These are phyloP conservation scores for Kingdonia uniflora DNA, from an alignment of 164 flowering plant species.

Conservation along the genomic window DNA sequence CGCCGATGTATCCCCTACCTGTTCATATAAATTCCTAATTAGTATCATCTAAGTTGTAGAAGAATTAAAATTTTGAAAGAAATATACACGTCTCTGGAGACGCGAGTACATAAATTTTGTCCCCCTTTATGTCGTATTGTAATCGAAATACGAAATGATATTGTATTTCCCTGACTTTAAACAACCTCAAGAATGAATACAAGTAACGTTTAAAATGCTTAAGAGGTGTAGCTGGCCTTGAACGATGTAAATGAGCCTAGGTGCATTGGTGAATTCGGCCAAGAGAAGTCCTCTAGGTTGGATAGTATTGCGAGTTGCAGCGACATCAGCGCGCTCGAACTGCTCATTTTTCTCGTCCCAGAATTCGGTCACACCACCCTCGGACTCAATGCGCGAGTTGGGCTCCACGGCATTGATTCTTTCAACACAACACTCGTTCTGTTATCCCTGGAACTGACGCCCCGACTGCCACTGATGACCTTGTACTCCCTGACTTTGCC, in stretches of 20 bases:
- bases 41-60: too few species aligned
- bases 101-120: too few species aligned
- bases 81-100: too few species aligned
- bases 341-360: slow-evolving; percentile 13
- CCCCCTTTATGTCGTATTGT: too few species aligned
- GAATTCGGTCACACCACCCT: slow-evolving; percentile 13
- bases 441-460: not conserved
- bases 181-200: too few species aligned
- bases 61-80: too few species aligned
- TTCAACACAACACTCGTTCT: slow-evolving; percentile 17
- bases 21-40: too few species aligned
- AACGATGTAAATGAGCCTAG: slow-evolving; percentile 7
- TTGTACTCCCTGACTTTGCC: not conserved
- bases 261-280: slow-evolving; percentile 7
- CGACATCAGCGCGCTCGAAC: slow-evolving; percentile 14
- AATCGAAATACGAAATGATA: too few species aligned
- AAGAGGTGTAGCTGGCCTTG: too few species aligned
- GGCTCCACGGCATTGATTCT: slow-evolving; percentile 5
- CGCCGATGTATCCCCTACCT: too few species aligned
- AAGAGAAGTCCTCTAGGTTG: slow-evolving; percentile 11
- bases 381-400: not conserved
- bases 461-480: slow-evolving; percentile 2
- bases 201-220: too few species aligned
- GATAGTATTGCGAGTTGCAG: slow-evolving; percentile 7
- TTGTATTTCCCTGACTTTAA: too few species aligned